A percentile compares a stretch with the other conserved stretches of the same genome.
These are phyloP conservation scores for Sugiyamaella floridensis DNA, from an alignment of 805 yeast species.

Conservation along the genomic window DNA sequence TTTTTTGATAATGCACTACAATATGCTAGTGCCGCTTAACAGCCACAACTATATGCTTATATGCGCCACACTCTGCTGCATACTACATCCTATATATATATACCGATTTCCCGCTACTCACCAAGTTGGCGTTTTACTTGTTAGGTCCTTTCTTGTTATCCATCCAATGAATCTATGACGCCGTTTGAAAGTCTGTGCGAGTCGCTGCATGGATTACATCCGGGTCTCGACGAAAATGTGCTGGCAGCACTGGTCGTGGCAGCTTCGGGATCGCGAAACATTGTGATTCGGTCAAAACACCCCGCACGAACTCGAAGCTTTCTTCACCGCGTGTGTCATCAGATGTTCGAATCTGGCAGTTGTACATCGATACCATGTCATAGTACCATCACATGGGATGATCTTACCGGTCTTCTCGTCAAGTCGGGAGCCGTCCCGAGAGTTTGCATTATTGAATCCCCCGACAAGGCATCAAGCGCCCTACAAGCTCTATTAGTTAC, in stretches of 20 bases:
- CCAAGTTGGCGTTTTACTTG: neutral
- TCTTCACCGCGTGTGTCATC: neutral
- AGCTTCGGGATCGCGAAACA: constrained; percentile 3
- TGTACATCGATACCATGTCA: neutral
- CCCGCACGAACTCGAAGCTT: neutral
- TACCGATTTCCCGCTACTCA: too few species aligned
- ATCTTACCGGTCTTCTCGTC: neutral
- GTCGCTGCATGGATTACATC: constrained; percentile 2
- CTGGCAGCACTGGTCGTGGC: constrained; percentile 14
- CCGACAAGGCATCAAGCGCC: neutral
- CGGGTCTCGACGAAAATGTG: constrained; percentile 11
- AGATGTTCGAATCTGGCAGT: neutral
- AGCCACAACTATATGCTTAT: too few species aligned
- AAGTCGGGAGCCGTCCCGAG: neutral
- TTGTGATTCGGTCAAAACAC: constrained; percentile 9
- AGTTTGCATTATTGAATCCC: neutral
- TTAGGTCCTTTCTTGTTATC: too few species aligned
- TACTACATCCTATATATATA: too few species aligned
- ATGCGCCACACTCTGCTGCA: too few species aligned
- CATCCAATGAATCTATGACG: neutral
- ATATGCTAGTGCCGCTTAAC: neutral
- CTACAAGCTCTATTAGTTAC: neutral
- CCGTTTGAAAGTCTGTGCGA: constrained; percentile 12
- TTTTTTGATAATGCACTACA: neutral
- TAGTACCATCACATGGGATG: neutral